A percentile compares a stretch with the other conserved stretches of the same genome.
phyloP scores from a whole-genome alignment of 2,329 filamentous ascomycete genomes.

The Colletotrichum costaricense region DNA sequence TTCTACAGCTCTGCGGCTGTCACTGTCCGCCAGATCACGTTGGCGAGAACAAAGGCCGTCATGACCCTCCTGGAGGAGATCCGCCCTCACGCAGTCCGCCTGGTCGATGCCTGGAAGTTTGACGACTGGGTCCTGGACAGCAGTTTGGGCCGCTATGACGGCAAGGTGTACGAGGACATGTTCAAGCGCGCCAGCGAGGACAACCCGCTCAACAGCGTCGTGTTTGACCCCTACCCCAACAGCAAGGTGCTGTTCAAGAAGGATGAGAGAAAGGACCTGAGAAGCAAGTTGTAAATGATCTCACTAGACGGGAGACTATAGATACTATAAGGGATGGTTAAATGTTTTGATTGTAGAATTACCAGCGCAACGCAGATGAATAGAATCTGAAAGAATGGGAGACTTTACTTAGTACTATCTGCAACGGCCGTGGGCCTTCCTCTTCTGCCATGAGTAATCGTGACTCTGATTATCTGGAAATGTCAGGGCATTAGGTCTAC shows the following conservation, averaged over 20 bases:
- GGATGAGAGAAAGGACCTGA: constrained; percentile 55
- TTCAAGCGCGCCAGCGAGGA: constrained; percentile 78
- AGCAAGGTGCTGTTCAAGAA: constrained; percentile 71
- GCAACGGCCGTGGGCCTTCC: too few species aligned
- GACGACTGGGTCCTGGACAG: constrained; percentile 83
- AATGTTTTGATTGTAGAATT: background rate
- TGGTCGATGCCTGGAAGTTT: constrained; percentile 82
- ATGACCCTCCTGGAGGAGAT: constrained; percentile 79
- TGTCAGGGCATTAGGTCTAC: too few species aligned
- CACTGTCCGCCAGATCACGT: constrained; percentile 77
- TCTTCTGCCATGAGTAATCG: too few species aligned
- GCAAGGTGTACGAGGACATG: constrained; percentile 82
- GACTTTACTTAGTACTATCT: too few species aligned
- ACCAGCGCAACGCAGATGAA: background rate
- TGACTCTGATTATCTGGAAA: too few species aligned
- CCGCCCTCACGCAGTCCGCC: constrained; percentile 76
- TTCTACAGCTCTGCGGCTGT: constrained; percentile 79
- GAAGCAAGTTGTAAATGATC: constrained; percentile 58
- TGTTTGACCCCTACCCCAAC: constrained; percentile 78
- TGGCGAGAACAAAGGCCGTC: constrained; percentile 82
- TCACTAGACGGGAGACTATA: background rate
- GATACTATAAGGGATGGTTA: background rate
- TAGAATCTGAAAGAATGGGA: background rate
- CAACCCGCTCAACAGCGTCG: constrained; percentile 79
- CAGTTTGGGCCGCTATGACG: constrained; percentile 76